Evolutionary conservation across 371 early-diverging fungal genomes (phyloP), one percentile per base, ranked within the genome.

Genomic region (Lichtheimia hyalospora): DNA sequence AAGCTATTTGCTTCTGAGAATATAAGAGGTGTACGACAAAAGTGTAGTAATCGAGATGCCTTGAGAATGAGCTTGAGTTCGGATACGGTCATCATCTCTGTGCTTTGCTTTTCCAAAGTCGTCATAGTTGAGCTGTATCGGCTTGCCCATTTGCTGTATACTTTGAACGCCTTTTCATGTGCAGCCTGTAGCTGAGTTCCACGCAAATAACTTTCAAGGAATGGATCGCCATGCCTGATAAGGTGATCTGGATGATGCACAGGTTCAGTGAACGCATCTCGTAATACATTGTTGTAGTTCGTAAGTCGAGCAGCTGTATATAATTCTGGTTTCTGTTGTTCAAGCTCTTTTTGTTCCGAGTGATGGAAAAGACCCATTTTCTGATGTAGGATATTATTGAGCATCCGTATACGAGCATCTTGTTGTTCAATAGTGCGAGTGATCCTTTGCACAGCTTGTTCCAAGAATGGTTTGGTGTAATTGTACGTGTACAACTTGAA

Each of bases 291-390:
- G 25, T 85, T 82, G 60, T 62, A 24, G 58, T 52, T 5, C 54
- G 27, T 21, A 51, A 71, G 48, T 24, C 48, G 25, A 15, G 25
- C 42, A 18, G 57, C 27, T 28, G 57, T 43, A 24, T 44, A 27
- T 13, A 25, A 13, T 34, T 13, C n/a, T 0, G 43, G 24, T 3
- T 57, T 16, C 13, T 24, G 46, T 57, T 16, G 5, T n/a, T 24
- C 57, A 15, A 44, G 6, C 27, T 57, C 8, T 42, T 43, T 49
- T 62, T 62, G 40, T 14, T 79, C 54, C 0, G 78, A 68, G 57
- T 88, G 87, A 49, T 84, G 78, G 60, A 89, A 89, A 3, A 88
- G 69, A 3, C 89, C 89, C 77, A 89, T 74, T 52, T 89, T 89
- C 61, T 89, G 89, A 54, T 85, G 75, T 6, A 89, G 46, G 21